phyloP scores from a whole-genome alignment of 2,329 filamentous ascomycete genomes.

The Fusarium sp. region DNA sequence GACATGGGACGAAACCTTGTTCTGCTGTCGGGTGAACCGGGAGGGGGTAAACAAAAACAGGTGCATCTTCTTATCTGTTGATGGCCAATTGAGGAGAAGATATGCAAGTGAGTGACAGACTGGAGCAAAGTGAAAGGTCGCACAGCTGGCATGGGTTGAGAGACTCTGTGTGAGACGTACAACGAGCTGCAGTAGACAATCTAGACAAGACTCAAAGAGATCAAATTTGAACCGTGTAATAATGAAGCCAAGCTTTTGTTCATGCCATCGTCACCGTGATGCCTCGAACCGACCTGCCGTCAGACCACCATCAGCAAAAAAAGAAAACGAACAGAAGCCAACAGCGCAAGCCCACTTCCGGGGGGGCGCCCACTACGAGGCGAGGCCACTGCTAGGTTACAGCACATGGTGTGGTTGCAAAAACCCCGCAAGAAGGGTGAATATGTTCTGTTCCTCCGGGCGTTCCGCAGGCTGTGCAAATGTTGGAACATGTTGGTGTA shows the following conservation, averaged over 20 bases:
- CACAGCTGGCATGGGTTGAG: slow-evolving; percentile 22
- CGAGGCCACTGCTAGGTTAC: neutral
- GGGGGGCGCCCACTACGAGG: neutral
- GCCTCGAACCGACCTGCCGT: neutral
- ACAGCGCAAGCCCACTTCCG: neutral
- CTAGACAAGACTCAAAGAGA: neutral
- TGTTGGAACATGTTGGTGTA: neutral
- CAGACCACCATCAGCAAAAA: slow-evolving; percentile 2
- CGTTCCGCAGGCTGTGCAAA: neutral
- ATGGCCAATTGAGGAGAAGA: neutral
- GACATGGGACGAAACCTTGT: slow-evolving; percentile 4
- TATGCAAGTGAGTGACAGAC: neutral
- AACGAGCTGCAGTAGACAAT: neutral
- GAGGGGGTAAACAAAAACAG: slow-evolving; percentile 13
- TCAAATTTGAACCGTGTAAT: neutral
- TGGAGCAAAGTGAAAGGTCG: neutral
- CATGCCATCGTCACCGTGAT: neutral
- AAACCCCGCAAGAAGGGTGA: neutral
- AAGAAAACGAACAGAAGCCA: neutral
- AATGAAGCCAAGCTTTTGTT: neutral
- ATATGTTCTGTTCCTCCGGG: neutral
- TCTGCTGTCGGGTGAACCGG: slow-evolving; percentile 26
- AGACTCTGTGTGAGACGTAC: neutral
- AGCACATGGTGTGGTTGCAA: slow-evolving; percentile 1
- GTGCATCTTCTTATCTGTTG: neutral